Conservation (phyloP, 2,329 filamentous ascomycete species). For the Cercospora sp. region DNA sequence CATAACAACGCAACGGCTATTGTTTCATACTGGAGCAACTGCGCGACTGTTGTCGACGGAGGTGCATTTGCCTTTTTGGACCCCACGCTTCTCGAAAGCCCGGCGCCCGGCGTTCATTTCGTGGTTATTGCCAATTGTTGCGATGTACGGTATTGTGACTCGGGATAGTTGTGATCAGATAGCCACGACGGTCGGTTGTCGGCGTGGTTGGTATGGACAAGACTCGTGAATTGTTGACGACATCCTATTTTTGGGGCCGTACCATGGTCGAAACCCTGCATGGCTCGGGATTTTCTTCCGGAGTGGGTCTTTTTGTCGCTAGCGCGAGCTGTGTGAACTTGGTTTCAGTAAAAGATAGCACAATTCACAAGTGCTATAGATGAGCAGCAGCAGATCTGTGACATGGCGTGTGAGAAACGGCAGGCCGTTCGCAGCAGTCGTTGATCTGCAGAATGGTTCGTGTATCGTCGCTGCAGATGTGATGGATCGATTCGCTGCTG, state of each 20-base stretch:
- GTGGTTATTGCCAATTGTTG: neutral
- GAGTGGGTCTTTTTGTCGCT: neutral
- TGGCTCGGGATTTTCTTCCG: neutral
- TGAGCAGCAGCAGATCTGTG: neutral
- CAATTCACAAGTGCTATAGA: neutral
- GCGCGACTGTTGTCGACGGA: neutral
- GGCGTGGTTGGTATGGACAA: neutral
- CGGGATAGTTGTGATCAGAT: neutral
- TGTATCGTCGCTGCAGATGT: slow-evolving; percentile 2
- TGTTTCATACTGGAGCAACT: neutral
- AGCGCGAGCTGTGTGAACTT: neutral
- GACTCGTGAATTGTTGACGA: neutral
- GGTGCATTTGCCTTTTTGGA: neutral
- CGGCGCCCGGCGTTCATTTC: neutral
- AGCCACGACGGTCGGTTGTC: neutral
- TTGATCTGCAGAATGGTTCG: neutral
- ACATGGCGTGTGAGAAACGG: neutral
- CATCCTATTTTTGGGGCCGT: neutral
- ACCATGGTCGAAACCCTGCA: neutral
- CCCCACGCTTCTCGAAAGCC: neutral
- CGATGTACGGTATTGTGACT: neutral
- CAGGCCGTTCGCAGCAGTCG: neutral
- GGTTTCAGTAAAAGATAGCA: neutral
- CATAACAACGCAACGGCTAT: neutral
- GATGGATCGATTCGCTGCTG: neutral